These are phyloP conservation scores for Xylariales sp. DNA, from an alignment of 2,329 filamentous ascomycete genomes.

Conservation along the genomic window DNA sequence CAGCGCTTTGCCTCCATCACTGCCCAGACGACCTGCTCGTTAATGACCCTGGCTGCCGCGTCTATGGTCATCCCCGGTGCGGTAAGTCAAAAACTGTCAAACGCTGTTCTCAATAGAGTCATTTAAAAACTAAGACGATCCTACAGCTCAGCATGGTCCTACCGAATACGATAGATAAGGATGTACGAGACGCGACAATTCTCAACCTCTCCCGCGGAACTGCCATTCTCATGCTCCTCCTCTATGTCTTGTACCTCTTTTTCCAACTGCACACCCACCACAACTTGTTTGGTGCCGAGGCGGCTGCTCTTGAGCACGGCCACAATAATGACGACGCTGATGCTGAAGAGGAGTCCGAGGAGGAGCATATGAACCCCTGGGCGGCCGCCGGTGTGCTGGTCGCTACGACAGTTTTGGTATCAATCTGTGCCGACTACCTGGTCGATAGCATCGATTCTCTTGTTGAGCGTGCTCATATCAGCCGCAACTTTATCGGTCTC, in stretches of 20 bases:
- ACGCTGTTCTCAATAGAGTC: too few species aligned
- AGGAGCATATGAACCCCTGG: slow-evolving; percentile 55
- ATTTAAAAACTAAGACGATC: too few species aligned
- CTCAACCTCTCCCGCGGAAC: slow-evolving; percentile 72
- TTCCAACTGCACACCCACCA: slow-evolving; percentile 77
- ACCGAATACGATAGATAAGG: slow-evolving; percentile 58
- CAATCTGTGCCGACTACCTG: slow-evolving; percentile 72
- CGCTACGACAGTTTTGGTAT: slow-evolving; percentile 64
- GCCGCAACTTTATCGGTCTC: slow-evolving; percentile 76
- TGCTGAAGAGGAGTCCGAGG: slow-evolving; percentile 25
- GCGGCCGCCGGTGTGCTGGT: slow-evolving; percentile 65
- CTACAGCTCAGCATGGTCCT: too few species aligned
- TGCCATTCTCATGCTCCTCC: slow-evolving; percentile 66
- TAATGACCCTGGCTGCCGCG: slow-evolving; percentile 72
- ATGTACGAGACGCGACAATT: slow-evolving; percentile 50
- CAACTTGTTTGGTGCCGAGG: slow-evolving; percentile 62
- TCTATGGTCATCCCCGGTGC: slow-evolving; percentile 77
- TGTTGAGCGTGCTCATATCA: slow-evolving; percentile 65
- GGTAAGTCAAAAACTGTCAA: too few species aligned
- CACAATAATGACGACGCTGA: neutral
- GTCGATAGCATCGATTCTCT: slow-evolving; percentile 72
- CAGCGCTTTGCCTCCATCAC: slow-evolving; percentile 73
- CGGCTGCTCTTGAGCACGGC: slow-evolving; percentile 13
- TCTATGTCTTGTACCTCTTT: slow-evolving; percentile 72
- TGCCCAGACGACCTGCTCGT: slow-evolving; percentile 70